Base-by-base conservation (phyloP, 2,329 filamentous ascomycete species). In the Penicillium sp. region DNA sequence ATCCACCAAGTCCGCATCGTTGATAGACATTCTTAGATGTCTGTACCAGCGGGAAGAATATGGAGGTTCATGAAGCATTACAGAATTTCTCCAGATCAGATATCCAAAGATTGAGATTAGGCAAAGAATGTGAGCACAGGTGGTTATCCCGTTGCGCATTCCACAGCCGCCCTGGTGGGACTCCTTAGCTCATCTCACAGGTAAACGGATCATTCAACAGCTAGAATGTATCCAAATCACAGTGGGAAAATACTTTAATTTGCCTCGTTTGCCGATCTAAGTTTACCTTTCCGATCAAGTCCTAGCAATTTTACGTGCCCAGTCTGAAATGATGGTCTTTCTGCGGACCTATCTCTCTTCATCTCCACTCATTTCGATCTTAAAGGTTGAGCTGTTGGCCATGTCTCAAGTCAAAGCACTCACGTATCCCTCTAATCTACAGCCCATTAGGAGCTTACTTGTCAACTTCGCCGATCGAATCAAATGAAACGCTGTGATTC, bases 1-100 rank as follows among this genome's bases (percentile, higher is more conserved):
- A 55, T n/a, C 14, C 28, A 55, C 33, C n/a, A 55, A n/a, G 51
- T 16, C 6, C 22, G 45, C 57, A 59, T 59, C 35, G 8, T 58
- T 16, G 28, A 26, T 7, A 33, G 33, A 5, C 55, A 49, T 57
- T 8, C 22, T 51, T 26, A 22, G n/a, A 37, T 16, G 25, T 16
- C 46, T 28, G 46, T 19, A 35, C 8, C 1, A 22, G n/a, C 8
- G 1, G 13, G 11, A 14, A 22, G 11, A 52, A 7, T 35, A 10
- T 6, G 4, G n/a, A 25, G 35, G 6, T 14, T 14, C 10, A 25
- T 53, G 35, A 42, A 26, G 51, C 16, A 40, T 11, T 38, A 37
- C 13, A 37, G 13, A 37, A 13, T 14, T 6, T 37, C 35, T 37
- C 35, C 35, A 28, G n/a, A 53, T 40, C 22, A 42, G 35, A 42